Evolutionary conservation across 2,329 filamentous ascomycete genomes (phyloP).

Genomic region (Hypoxylon sp.): DNA sequence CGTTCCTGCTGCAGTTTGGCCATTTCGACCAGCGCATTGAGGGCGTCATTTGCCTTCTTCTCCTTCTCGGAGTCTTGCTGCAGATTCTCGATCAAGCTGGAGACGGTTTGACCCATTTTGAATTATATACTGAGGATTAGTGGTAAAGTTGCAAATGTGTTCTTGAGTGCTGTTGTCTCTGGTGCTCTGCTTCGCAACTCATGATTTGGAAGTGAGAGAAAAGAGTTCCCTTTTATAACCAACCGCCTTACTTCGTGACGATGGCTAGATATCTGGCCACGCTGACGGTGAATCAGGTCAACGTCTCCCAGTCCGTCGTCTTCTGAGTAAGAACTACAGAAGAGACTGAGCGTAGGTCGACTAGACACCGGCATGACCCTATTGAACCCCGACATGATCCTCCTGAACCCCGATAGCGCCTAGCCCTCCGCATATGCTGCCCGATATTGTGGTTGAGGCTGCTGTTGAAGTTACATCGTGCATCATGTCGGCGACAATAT

Average conservation of each 20-base stretch:
- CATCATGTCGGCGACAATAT: not conserved
- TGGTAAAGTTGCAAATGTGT: not conserved
- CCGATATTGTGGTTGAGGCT: not conserved
- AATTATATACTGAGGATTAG: not conserved
- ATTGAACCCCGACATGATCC: not conserved
- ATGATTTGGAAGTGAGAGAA: not conserved
- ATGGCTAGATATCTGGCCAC: not conserved
- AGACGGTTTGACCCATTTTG: constrained; percentile 5
- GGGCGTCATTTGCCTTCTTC: constrained; percentile 2
- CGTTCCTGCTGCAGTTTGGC: constrained; percentile 2
- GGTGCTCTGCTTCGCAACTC: not conserved
- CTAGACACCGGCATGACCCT: not conserved
- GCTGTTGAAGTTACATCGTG: not conserved
- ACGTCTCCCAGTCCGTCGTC: not conserved
- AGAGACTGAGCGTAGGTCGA: not conserved
- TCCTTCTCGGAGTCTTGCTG: constrained; percentile 3
- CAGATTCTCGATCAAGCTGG: not conserved
- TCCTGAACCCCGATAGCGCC: not conserved
- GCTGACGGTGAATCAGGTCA: not conserved
- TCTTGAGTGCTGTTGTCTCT: not conserved
- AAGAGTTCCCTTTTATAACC: not conserved
- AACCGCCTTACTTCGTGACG: not conserved
- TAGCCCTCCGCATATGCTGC: not conserved
- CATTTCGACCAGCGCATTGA: constrained; percentile 1
- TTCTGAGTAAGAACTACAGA: not conserved